Base-by-base conservation (phyloP, 1,284 basidiomycete species). In the Cutaneotrichosporon spelunceum region DNA sequence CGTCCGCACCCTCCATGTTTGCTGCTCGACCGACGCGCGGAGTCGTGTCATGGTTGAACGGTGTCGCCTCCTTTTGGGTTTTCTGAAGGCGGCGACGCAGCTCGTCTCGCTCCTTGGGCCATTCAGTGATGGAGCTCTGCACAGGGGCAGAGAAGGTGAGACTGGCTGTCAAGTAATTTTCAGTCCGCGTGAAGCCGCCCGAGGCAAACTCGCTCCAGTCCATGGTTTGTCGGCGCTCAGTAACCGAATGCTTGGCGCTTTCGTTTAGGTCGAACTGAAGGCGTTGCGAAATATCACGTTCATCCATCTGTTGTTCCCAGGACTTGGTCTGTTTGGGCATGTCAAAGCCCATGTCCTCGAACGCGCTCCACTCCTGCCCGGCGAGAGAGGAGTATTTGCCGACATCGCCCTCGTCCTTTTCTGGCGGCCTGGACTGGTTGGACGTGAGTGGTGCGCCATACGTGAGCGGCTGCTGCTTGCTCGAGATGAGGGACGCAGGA, bases 191-290 rank as follows among this genome's bases (percentile, higher is more conserved):
- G 80, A 94, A 94, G 2, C 91, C 91, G 0, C 83, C 76, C 1
- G 72, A 68, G 19, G 89, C 90, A 73, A 94, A 94, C 75, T 93
- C 91, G 60, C 85, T 86, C 91, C 91, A 94, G 33, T 86, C 85
- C 69, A 94, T 83, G 0, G 91, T 92, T 57, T 85, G 78, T 33
- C 91, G 87, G 72, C 91, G 91, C 55, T 84, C 82, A 0, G 84
- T 70, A 39, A 86, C 86, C 62, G 85, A 83, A 49, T 39, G 83
- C 68, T 89, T 84, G n/a, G 91, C 90, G 64, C 86, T 83, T 79
- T 93, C 91, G 1, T 86, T 91, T 64, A 93, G 77, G 74, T 93
- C 90, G 75, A 94, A 94, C 73, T 91, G 85, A 30, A 94, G 80
- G 71, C 88, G 87, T 75, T 86, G 86, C 59, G 59, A 66, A 14